Conservation (phyloP, 2,329 filamentous ascomycete genomes). For the Hypoxylon rubiginosum region DNA sequence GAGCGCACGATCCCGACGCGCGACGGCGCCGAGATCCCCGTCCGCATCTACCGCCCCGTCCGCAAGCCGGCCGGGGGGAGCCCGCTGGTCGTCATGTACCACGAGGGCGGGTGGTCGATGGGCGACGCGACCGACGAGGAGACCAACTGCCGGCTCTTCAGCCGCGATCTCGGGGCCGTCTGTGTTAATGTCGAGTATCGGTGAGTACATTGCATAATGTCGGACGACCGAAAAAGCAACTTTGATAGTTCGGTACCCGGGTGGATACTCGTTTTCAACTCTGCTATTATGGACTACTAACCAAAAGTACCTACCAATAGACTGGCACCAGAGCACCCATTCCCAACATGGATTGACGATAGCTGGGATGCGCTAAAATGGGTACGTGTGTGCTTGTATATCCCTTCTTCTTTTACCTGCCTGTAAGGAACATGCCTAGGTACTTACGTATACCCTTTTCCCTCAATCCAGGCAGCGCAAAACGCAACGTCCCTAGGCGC, state of each 20-base stretch:
- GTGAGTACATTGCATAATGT: conserved; percentile 27
- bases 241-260: background rate
- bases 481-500: conserved; percentile 57
- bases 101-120: conserved; percentile 54
- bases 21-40: conserved; percentile 51
- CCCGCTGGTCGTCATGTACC: conserved; percentile 53
- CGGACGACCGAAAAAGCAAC: background rate
- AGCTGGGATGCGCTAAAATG: conserved; percentile 61
- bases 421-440: background rate
- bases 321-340: conserved; percentile 61
- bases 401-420: background rate
- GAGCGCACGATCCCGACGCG: conserved; percentile 52
- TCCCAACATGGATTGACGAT: conserved; percentile 60
- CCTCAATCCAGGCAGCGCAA: conserved; percentile 45
- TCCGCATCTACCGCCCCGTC: conserved; percentile 52
- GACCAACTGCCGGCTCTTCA: conserved; percentile 51
- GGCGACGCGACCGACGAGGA: conserved; percentile 53
- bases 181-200: conserved; percentile 60
- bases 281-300: background rate
- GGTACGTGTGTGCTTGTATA: conserved; percentile 47
- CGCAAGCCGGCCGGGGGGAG: conserved; percentile 28
- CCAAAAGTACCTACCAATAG: conserved; percentile 23
- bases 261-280: background rate
- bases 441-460: background rate
- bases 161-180: conserved; percentile 54